Base-by-base conservation (phyloP, 2,329 filamentous ascomycete genomes). In the Arthrobotrys iridis region DNA sequence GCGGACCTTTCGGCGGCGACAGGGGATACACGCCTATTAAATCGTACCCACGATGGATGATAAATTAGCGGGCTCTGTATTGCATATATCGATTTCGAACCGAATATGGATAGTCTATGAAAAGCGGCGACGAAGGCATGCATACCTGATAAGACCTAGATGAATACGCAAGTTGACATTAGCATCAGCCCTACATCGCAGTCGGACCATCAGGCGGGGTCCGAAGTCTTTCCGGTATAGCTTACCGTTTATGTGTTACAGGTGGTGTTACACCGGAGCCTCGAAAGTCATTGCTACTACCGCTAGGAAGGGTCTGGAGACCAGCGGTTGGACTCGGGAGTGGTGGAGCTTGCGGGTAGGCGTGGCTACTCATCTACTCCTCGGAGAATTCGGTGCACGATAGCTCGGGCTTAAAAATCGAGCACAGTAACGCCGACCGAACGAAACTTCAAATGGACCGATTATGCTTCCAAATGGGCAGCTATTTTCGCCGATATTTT, bases 1-100 rank as follows among this genome's bases (percentile, higher is more conserved):
- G 60, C 86, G 85, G 4, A 85, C 84, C 70, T 88, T 88, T 76
- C 87, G 83, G 35, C 85, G 79, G 28, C 87, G 83, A 80, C 87
- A 88, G 46, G 85, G 85, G 68, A 86, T 86, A 77, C 86, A 83
- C 58, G 72, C 73, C 65, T 74, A n/a, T 46, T 18, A 28, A n/a
- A 35, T 22, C n/a, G n/a, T n/a, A n/a, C n/a, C 22, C 45, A 55
- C 24, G 43, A 35, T 43, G 15, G n/a, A 24, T 15, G 28, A n/a
- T 30, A n/a, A 45, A 28, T 71, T 64, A 71, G 66, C 46, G 24
- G 20, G 6, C 11, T 71, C 24, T 33, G 40, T 37, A 18, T 22
- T 26, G 46, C 46, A 20, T 48, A 43, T 59, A 60, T 59, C 37
- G 37, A 60, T 40, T 26, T 30, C 24, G 35, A 30, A 41, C 33